These are phyloP conservation scores for Climacium dendroides DNA, from an alignment of 225 moss, liverwort and hornwort species.

Conservation along the genomic window DNA sequence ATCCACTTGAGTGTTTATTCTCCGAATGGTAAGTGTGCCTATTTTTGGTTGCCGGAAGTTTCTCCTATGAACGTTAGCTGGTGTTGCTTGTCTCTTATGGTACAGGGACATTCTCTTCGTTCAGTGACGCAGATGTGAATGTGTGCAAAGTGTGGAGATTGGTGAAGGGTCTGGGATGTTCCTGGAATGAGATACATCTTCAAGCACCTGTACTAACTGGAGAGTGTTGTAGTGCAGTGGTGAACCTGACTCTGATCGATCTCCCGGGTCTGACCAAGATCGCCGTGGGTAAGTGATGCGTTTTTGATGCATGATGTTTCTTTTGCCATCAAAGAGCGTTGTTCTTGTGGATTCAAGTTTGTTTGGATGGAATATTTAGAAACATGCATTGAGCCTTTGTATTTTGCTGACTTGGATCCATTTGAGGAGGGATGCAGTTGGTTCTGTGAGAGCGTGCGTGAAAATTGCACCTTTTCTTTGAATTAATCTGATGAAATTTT, in stretches of 20 bases:
- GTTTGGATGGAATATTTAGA: neutral
- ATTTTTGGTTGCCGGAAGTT: neutral
- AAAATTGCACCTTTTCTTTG: neutral
- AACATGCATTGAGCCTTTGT: neutral
- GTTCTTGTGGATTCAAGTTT: neutral
- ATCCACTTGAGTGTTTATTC: slow-evolving; percentile 52
- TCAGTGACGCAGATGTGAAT: neutral
- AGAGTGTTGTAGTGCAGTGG: slow-evolving; percentile 27
- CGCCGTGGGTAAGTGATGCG: slow-evolving; percentile 27
- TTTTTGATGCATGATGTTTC: neutral
- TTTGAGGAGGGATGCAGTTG: neutral
- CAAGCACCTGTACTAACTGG: neutral
- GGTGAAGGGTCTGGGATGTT: neutral
- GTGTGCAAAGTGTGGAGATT: neutral
- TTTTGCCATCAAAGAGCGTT: neutral
- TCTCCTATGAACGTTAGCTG: neutral
- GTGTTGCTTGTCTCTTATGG: neutral
- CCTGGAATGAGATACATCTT: neutral
- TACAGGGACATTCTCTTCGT: neutral
- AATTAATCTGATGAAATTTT: neutral
- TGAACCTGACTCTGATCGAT: slow-evolving; percentile 52
- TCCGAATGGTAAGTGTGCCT: slow-evolving; percentile 30
- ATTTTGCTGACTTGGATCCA: neutral
- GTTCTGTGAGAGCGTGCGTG: neutral
- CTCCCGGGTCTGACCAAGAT: slow-evolving; percentile 52